Evolutionary conservation across 2,329 filamentous ascomycete genomes (phyloP), one percentile per base, ranked within the genome.

Genomic region (Phoma sp.): DNA sequence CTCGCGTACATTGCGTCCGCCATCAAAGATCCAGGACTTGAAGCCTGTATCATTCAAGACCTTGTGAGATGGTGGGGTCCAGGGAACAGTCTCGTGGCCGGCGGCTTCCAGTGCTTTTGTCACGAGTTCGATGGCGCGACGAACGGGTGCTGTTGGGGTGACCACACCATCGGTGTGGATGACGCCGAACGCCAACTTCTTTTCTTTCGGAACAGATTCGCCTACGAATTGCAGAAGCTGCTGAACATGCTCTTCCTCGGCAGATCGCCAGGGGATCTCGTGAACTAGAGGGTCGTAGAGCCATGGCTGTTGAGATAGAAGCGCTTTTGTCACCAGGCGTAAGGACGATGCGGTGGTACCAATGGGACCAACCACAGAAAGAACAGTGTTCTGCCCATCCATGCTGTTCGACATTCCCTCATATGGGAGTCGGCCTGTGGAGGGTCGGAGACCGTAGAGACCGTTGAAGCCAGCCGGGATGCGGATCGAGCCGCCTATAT

Each of bases 291-390:
- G 87, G 67, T 91, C 88, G 58, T 83, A 74, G 1, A 85, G 72
- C 89, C 88, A 91, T 0, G 88, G 88, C 47, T 84, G 64, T 26
- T 80, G 80, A 11, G 76, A 77, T 1, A 92, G 74, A 2, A 90
- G 67, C 0, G 81, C 75, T 61, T 84, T 81, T 2, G 85, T 78
- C 2, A 86, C 65, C 3, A 90, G 71, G 32, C 80, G 80, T 11
- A 90, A 64, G 0, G 81, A 82, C 1, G 78, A 77, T 1, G 82
- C 73, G 1, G 82, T 85, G 0, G 82, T 83, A 0, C 83, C 83
- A 12, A 92, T 68, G 0, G 87, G 86, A 0, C 87, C 88, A 11
- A 88, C 80, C 1, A 88, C 84, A 0, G 84, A 88, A 2, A 84
- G 75, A 26, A 89, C 79, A 0, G 80, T 82, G 59, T 84, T 86